Percentiles rank a stretch among this genome's conserved stretches.
Evolutionary conservation across 148 eudicot species (phyloP).

Genomic region (Dysphania ambrosioides): DNA sequence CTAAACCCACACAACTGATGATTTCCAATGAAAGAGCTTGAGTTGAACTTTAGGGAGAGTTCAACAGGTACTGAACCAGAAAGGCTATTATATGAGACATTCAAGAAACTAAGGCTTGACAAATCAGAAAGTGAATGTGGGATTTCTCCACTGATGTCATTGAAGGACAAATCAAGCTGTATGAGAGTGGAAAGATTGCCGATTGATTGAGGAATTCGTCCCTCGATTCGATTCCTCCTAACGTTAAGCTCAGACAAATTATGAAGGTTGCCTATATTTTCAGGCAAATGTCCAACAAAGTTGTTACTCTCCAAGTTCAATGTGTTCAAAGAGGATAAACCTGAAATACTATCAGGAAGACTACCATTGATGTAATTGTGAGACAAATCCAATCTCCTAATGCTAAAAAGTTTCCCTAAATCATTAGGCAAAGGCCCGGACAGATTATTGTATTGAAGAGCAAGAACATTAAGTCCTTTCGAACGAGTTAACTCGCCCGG

Average conservation of each 20-base stretch:
- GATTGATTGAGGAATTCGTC: slow-evolving; percentile 46
- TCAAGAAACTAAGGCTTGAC: slow-evolving; percentile 48
- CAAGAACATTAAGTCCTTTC: slow-evolving; percentile 41
- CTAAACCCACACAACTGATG: slow-evolving; percentile 67
- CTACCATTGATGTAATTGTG: slow-evolving; percentile 56
- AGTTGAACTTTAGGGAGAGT: slow-evolving; percentile 51
- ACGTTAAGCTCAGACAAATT: slow-evolving; percentile 50
- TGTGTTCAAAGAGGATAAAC: slow-evolving; percentile 36
- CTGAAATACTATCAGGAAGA: slow-evolving; percentile 47
- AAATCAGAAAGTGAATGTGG: slow-evolving; percentile 52
- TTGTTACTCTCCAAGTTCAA: slow-evolving; percentile 41
- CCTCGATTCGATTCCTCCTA: slow-evolving; percentile 44
- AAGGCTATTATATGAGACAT: slow-evolving; percentile 75
- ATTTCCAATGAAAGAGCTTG: slow-evolving; percentile 69
- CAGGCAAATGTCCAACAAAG: slow-evolving; percentile 38
- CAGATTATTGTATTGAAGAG: slow-evolving; percentile 53
- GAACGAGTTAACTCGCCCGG: slow-evolving; percentile 50
- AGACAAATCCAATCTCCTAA: slow-evolving; percentile 52
- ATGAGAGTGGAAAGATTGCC: slow-evolving; percentile 43
- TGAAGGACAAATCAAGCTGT: slow-evolving; percentile 59
- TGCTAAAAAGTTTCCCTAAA: slow-evolving; percentile 45
- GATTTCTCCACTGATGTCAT: slow-evolving; percentile 60
- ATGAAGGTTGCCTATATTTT: slow-evolving; percentile 28
- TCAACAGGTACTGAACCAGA: slow-evolving; percentile 65
- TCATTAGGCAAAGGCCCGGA: slow-evolving; percentile 51